Evolutionary conservation across 75 land plant genomes (phyloP).

Genomic region (Selaginella tamariscina): DNA sequence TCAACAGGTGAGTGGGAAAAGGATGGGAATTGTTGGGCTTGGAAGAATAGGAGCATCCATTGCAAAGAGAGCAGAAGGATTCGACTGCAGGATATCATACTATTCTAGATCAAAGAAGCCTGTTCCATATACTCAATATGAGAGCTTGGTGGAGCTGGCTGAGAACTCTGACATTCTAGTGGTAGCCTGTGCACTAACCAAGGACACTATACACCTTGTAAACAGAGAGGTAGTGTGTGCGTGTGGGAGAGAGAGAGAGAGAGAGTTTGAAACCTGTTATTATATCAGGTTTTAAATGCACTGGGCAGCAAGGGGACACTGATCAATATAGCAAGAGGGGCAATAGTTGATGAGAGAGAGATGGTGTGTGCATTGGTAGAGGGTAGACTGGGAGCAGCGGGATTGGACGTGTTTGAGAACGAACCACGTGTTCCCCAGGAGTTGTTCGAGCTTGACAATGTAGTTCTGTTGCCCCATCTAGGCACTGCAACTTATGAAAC

Average conservation of each 20-base stretch:
- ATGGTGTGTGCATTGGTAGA: slow-evolving; percentile 74
- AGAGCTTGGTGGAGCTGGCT: slow-evolving; percentile 53
- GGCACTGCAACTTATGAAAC: slow-evolving; percentile 74
- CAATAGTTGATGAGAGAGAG: slow-evolving; percentile 71
- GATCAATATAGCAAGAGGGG: slow-evolving; percentile 74
- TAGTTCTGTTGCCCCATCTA: slow-evolving; percentile 79
- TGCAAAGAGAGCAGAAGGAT: slow-evolving; percentile 76
- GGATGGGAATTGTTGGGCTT: slow-evolving; percentile 80
- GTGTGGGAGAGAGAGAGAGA: too few species aligned
- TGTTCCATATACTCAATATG: slow-evolving; percentile 42
- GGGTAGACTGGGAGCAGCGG: slow-evolving; percentile 74
- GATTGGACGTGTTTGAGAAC: slow-evolving; percentile 80
- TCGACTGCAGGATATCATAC: slow-evolving; percentile 64
- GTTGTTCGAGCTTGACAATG: slow-evolving; percentile 65
- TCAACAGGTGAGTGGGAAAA: slow-evolving; percentile 76
- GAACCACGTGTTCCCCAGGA: slow-evolving; percentile 83
- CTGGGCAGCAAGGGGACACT: slow-evolving; percentile 65
- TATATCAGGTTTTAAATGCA: too few species aligned
- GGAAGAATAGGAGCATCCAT: slow-evolving; percentile 83
- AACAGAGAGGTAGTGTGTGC: slow-evolving; percentile 65
- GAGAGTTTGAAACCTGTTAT: too few species aligned
- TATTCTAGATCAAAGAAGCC: slow-evolving; percentile 60
- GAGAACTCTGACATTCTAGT: slow-evolving; percentile 52
- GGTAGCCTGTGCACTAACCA: slow-evolving; percentile 65
- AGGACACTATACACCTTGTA: slow-evolving; percentile 58